Evolutionary conservation across 176 grass and related monocot genomes (phyloP).

Genomic region (Musa beccarii): DNA sequence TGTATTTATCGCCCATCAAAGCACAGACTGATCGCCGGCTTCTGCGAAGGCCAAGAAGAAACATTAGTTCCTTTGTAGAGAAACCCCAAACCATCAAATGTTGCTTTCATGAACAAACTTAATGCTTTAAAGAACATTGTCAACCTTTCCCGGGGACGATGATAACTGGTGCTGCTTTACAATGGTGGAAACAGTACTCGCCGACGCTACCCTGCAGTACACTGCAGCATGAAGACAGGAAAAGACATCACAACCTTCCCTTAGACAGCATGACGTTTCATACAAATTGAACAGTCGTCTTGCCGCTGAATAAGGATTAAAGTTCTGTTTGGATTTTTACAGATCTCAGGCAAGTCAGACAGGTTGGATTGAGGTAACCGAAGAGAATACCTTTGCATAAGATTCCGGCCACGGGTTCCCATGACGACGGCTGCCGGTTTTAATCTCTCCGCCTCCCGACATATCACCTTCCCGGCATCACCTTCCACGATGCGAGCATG

Average conservation of each 20-base stretch:
- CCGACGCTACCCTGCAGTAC: conserved; percentile 78
- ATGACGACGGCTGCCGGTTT: conserved; percentile 77
- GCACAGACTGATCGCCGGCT: not conserved
- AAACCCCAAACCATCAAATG: too few species aligned
- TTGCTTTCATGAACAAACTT: not conserved
- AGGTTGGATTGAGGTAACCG: not conserved
- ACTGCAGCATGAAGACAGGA: conserved; percentile 34
- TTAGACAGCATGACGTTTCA: not conserved
- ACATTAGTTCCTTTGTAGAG: too few species aligned
- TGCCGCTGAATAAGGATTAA: not conserved
- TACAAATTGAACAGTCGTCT: too few species aligned
- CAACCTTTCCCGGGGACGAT: conserved; percentile 81
- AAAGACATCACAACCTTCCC: not conserved
- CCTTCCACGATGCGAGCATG: conserved; percentile 66
- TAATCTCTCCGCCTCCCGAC: conserved; percentile 54
- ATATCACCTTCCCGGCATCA: conserved; percentile 68
- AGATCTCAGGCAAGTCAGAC: not conserved
- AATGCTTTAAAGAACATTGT: not conserved
- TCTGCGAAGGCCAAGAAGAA: not conserved
- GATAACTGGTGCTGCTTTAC: conserved; percentile 79
- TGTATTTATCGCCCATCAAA: not conserved
- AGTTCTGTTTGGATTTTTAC: not conserved
- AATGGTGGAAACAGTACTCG: conserved; percentile 86
- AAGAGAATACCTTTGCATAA: conserved; percentile 49
- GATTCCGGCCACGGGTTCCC: conserved; percentile 63